Evolutionary conservation across 148 eudicot genomes (phyloP), one percentile per base, ranked within the genome.

Genomic region (Pouteria glomerata): DNA sequence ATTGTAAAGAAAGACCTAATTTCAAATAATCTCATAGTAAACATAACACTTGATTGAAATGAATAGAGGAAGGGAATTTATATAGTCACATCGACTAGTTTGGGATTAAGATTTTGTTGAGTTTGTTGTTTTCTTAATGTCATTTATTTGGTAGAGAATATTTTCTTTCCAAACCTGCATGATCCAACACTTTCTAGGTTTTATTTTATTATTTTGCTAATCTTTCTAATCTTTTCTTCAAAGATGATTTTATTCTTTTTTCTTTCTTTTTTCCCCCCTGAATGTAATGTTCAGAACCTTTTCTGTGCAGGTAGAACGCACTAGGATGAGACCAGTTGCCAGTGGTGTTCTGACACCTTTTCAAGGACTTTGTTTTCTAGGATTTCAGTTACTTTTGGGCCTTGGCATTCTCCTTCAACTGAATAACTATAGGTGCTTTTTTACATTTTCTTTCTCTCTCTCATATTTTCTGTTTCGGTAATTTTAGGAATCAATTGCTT

Each of bases 371-470:
- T 86, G 84, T 65, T 93, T 93, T 81, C 87, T 93, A 27, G 96
- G 90, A 27, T 73, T 84, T 48, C 98, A 92, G 58, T 83, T 92
- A 80, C 78, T 84, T 64, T 81, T 87, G 80, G 98, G 98, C 68
- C 92, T 94, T 78, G 97, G 93, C 30, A 89, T 94, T 63, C 96
- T 94, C 53, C 88, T 89, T 66, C 96, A 87, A 68, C 81, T 94
- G 30, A 94, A 94, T 74, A 79, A 83, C 72, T 94, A 79, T 44
- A 92, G 97, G 97, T 92, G 56, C 13, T 76, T 52, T 39, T 1
- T 64, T 68, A 52, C 18, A 61, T 35, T 63, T 66, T 39, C 45
- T 47, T 58, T 19, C 16, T 8, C 14, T 14, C 14, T 41, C 13
- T 26, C 8, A 1, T 10, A 1, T 8, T 68, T 45, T 64, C 67